Base-by-base conservation (phyloP, 805 yeast species). In the Ogataea pignaliae region DNA sequence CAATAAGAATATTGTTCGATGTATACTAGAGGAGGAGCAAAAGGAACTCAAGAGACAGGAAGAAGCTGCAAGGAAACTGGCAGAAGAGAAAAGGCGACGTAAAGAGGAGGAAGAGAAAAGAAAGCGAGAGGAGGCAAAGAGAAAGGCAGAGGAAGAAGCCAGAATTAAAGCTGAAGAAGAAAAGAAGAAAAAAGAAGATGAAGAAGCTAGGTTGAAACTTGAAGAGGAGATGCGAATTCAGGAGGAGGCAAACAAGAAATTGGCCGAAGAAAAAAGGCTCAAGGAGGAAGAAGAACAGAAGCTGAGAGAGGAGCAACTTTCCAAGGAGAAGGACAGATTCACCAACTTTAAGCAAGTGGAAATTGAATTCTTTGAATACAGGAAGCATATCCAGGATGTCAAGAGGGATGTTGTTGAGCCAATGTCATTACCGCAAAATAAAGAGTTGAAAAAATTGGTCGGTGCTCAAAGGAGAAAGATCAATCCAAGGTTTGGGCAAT, bases 401-500 rank as follows among this genome's bases (percentile, higher is more conserved):
- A 87, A 89, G 57, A 50, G 50, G 1, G 71, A 77, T 16, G 71
- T 90, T 12, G 81, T 80, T 3, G 72, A 68, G 11, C 77, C 78
- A 10, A 72, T 88, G 29, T 67, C 72, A 33, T 60, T 63, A n/a
- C 58, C 59, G 3, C 53, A 58, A 18, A 54, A 64, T 35, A 52
- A 55, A 36, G 64, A 54, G 26, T 71, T 82, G 52, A 73, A 76
- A 26, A 75, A 69, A 29, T 57, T 76, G 32, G 83, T 82, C 53
- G 77, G 75, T 39, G 72, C 74, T n/a, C 73, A 80, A 43, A 84
- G 83, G 57, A 71, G 97, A 40, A 80, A 82, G 55, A 79, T 93
- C 52, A 88, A 88, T 57, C 93, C 97, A 6, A 85, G 84, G 59
- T 81, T 93, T 52, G 98, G 99, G 11, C 98, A 93, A 66, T 70